Evolutionary conservation across 2,329 filamentous ascomycete genomes (phyloP), one percentile per base, ranked within the genome.

Genomic region (Sarocladiaceae sp.): DNA sequence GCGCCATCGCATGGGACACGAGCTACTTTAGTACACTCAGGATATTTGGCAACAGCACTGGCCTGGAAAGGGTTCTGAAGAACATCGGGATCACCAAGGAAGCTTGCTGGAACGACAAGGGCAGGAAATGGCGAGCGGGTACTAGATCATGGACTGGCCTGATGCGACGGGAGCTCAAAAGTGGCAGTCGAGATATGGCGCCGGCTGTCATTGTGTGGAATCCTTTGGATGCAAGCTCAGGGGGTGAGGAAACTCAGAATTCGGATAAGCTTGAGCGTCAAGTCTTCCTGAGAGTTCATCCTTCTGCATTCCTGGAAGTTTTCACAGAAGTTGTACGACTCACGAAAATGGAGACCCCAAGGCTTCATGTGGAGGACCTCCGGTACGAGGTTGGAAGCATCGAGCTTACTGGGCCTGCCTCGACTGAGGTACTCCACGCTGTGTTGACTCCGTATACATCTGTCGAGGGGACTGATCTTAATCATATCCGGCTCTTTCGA

Each of bases 11-110:
- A 1, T 97, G 93, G 91, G 94, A 99, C 69, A 89, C 84, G 75
- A 97, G 92, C 66, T 99, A 97, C 65, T 87, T 94, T 74, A 88
- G 89, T 59, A 96, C 90, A 1, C 87, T 97, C 57, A 79, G 86
- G 13, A 65, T 97, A 3, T 84, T 86, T 58, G 94, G 92, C 0
- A 71, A 75, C 13, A 72, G 81, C 36, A 68, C 73, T 26, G 85
- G 84, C 51, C 71, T 96, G 36, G 74, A 84, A 52, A 78, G 80
- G 33, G 74, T 93, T 10, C 66, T 97, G 29, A 82, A 75, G 60
- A 77, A 75, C 4, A 60, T 96, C 2, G 85, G 87, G 1, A 67
- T 90, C 40, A 72, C 72, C 1, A 76, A 82, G 18, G 75, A 82
- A 13, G 75, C 78, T 15, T 71, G 82, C 22, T 90, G 85, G 82